Base-by-base conservation (phyloP, 768 basidiomycete genomes). In the Aureoboletus auriporus region DNA sequence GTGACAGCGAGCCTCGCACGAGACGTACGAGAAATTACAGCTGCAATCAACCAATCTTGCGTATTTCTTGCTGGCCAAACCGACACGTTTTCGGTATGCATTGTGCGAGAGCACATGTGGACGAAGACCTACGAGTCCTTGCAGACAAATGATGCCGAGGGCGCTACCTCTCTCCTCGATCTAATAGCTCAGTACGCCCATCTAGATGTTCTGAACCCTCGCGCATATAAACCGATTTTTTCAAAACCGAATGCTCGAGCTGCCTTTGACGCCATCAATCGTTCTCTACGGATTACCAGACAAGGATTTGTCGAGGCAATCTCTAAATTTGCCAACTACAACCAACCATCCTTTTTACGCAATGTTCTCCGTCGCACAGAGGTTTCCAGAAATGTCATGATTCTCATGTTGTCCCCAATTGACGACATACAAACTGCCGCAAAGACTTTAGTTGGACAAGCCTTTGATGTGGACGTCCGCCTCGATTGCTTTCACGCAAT, bases 401-500 rank as follows among this genome's bases (percentile, higher is more conserved):
- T 75, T 31, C 75, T 95, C 31, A 79, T 95, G 63, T 70, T 98
- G 29, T 97, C 93, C 16, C 93, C 95, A 0, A 74, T 84, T 28
- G 83, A 84, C 16, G 77, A 81, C 12, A 69, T 94, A 13, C 88
- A 89, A 56, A 71, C 75, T 38, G 82, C 86, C 10, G 88, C 85
- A 1, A 88, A 93, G 63, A 78, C 79, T 16, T 64, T 98, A n/a
- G 77, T 90, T 26, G 86, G 86, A 10, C 79, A 91, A 46, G 87
- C 92, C 0, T 94, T 88, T 58, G 89, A 95, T 55, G 89, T 84
- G n/a, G 91, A 94, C 59, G 83, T 80, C 26, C 87, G 96, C 38
- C 75, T 80, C 34, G 94, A 96, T 54, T 94, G 90, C 62, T 86
- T 96, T 61, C 82, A 88, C 8, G 82, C 80, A 12, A 70, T 98